phyloP scores from a whole-genome alignment of 2,329 filamentous ascomycete genomes.

The Lojkania enalia region DNA sequence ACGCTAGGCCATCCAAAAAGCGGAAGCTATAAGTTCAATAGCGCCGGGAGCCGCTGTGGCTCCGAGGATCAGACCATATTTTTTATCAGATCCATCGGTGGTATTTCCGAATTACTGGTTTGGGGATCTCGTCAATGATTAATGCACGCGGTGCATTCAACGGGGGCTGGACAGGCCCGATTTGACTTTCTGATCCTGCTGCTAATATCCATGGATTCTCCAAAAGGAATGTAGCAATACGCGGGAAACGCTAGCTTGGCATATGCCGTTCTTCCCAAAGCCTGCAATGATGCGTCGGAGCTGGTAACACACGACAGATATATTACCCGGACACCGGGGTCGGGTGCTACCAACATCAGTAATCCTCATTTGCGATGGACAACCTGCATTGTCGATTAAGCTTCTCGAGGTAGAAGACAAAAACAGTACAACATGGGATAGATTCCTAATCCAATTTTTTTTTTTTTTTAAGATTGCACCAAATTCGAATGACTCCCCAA shows the following conservation, averaged over 20 bases:
- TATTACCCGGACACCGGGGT: slow-evolving; percentile 1
- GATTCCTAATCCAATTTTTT: background rate
- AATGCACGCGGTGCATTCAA: too few relatives aligned
- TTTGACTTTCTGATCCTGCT: too few relatives aligned
- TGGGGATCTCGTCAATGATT: too few relatives aligned
- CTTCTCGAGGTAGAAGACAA: too few relatives aligned
- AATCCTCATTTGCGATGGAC: background rate
- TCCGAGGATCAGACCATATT: background rate
- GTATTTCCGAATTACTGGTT: too few relatives aligned
- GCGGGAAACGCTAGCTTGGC: background rate
- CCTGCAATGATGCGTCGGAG: background rate
- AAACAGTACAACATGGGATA: background rate
- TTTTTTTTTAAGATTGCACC: background rate
- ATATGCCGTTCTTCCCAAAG: background rate
- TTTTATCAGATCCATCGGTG: too few relatives aligned
- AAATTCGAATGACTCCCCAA: background rate
- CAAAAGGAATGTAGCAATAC: too few relatives aligned
- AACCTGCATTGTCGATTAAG: background rate
- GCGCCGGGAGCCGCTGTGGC: background rate
- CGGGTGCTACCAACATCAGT: background rate
- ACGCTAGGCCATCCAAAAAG: slow-evolving; percentile 76
- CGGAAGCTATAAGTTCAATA: slow-evolving; percentile 42
- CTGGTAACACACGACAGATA: background rate
- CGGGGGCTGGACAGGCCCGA: too few relatives aligned
- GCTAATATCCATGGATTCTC: too few relatives aligned